A percentile compares a stretch with the other conserved stretches of the same genome.
These are phyloP conservation scores for Fonsecaea nubica DNA, from an alignment of 2,329 filamentous ascomycete species.

Conservation along the genomic window DNA sequence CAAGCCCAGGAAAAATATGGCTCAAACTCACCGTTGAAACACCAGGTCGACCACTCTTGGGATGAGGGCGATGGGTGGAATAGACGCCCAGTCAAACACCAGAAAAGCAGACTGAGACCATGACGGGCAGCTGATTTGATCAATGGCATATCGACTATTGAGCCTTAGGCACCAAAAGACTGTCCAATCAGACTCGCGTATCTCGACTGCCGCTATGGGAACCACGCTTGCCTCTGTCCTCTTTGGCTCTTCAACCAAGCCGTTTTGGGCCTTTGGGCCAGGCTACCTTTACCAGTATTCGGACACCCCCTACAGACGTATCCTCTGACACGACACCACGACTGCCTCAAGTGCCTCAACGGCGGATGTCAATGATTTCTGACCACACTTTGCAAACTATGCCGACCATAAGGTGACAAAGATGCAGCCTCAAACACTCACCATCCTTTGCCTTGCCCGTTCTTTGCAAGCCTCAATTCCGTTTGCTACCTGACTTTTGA, in stretches of 20 bases:
- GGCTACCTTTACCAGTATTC: neutral
- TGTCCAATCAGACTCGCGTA: neutral
- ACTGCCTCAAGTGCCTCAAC: too few relatives aligned
- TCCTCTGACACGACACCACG: too few relatives aligned
- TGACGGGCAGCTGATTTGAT: neutral
- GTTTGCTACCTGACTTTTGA: too few relatives aligned
- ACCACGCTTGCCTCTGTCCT: neutral
- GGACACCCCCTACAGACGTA: too few relatives aligned
- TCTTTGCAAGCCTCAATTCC: too few relatives aligned
- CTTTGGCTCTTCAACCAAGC: neutral
- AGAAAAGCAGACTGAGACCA: neutral
- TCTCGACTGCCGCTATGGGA: neutral
- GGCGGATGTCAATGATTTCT: too few relatives aligned
- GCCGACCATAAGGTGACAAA: too few relatives aligned
- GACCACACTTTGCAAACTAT: too few relatives aligned
- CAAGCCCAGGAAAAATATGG: neutral
- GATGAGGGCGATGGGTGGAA: neutral
- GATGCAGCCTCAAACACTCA: too few relatives aligned
- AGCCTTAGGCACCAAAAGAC: neutral
- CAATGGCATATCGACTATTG: neutral
- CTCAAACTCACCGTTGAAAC: neutral
- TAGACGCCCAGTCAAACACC: neutral
- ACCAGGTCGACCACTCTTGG: neutral
- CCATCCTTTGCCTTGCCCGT: too few relatives aligned
- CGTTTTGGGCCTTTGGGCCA: neutral